Conservation (phyloP, 306 rosid genomes). For the Castanea sativa region DNA sequence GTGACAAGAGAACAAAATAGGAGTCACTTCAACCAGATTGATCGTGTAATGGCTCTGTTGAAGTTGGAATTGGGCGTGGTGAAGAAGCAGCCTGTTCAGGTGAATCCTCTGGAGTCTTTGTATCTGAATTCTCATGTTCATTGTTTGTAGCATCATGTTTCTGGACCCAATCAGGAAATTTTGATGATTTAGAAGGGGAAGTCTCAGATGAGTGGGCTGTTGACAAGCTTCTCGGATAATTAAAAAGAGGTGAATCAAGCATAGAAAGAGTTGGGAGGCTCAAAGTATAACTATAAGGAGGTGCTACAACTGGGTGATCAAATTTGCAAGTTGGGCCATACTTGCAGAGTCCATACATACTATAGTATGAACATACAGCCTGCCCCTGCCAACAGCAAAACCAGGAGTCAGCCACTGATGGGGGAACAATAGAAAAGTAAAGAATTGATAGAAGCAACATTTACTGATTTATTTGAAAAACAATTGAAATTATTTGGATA, state of each 20-base stretch:
- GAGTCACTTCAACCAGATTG: constrained; percentile 38
- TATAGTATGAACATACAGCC: constrained; percentile 70
- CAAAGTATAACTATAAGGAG: constrained; percentile 54
- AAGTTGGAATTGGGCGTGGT: constrained; percentile 38
- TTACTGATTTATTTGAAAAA: background rate
- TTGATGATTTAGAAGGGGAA: constrained; percentile 51
- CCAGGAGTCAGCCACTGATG: constrained; percentile 15
- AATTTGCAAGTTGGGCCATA: constrained; percentile 88
- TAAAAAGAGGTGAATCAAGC: constrained; percentile 43
- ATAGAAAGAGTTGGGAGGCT: constrained; percentile 41
- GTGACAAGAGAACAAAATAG: constrained; percentile 1
- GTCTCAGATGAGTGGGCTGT: constrained; percentile 43
- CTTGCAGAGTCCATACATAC: constrained; percentile 81
- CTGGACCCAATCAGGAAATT: constrained; percentile 35
- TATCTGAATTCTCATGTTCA: constrained; percentile 42
- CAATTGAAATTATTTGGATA: background rate
- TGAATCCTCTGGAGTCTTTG: constrained; percentile 45
- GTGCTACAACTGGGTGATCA: constrained; percentile 66
- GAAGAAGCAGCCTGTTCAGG: constrained; percentile 46
- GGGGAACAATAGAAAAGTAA: background rate
- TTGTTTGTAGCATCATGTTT: constrained; percentile 25
- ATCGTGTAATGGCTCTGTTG: constrained; percentile 56
- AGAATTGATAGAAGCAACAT: background rate
- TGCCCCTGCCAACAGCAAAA: constrained; percentile 61
- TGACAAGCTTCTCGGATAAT: constrained; percentile 46